These are phyloP conservation scores for Phytophthora sansomeana DNA, from an alignment of 352 stramenopile species.

Conservation along the genomic window DNA sequence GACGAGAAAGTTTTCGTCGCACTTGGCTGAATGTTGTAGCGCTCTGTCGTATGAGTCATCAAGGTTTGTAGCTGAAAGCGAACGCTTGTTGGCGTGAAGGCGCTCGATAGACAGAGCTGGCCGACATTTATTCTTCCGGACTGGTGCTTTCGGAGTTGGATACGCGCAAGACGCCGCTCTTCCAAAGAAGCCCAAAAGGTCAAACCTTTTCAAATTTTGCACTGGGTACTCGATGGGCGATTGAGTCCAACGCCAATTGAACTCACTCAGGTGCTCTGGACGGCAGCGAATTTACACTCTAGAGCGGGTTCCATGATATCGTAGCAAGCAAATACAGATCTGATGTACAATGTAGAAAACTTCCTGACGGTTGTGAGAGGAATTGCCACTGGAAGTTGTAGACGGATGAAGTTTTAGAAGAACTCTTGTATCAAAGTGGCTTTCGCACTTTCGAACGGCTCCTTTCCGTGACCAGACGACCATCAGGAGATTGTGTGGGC, in stretches of 20 bases:
- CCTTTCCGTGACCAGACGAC: neutral
- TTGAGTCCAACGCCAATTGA: constrained; percentile 34
- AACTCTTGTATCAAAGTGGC: too few relatives aligned
- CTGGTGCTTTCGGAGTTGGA: constrained; percentile 56
- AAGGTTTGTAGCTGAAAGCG: constrained; percentile 27
- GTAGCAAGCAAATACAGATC: constrained; percentile 4
- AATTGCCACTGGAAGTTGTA: too few relatives aligned
- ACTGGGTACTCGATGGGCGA: constrained; percentile 46
- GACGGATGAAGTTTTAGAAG: too few relatives aligned
- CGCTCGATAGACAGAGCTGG: constrained; percentile 55
- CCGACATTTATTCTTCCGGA: constrained; percentile 79
- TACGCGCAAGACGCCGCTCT: constrained; percentile 40
- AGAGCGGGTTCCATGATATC: neutral
- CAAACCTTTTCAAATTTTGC: constrained; percentile 52
- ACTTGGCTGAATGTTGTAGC: constrained; percentile 30
- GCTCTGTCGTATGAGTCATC: constrained; percentile 38
- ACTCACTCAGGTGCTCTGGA: constrained; percentile 19
- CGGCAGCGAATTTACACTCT: constrained; percentile 22
- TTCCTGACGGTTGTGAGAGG: too few relatives aligned
- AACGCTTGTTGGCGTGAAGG: constrained; percentile 29
- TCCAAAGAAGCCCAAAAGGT: constrained; percentile 39
- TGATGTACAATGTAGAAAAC: neutral
- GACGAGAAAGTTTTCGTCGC: too few relatives aligned
- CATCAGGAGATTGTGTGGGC: neutral
- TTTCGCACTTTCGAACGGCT: too few relatives aligned